phyloP scores from a whole-genome alignment of 768 basidiomycete genomes.

The Plicaturopsis crispa region DNA sequence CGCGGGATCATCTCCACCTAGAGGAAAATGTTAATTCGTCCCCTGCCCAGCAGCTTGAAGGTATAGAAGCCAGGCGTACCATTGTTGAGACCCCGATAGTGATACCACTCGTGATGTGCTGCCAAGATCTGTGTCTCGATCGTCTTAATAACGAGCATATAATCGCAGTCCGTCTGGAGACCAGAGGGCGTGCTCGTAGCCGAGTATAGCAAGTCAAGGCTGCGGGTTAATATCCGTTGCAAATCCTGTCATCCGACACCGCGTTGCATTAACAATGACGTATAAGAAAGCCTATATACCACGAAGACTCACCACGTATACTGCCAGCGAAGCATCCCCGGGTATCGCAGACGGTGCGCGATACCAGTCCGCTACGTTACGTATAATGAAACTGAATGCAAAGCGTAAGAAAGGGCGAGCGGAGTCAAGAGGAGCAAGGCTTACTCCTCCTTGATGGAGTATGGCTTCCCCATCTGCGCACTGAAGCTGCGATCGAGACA shows the following conservation, averaged over 20 bases:
- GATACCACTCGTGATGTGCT: conserved; percentile 51
- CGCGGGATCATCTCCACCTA: conserved; percentile 19
- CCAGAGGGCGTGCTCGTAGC: conserved; percentile 71
- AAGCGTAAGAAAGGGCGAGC: conserved; percentile 6
- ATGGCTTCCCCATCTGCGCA: conserved; percentile 96
- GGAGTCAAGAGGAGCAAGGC: conserved; percentile 20
- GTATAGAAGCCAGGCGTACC: conserved; percentile 4
- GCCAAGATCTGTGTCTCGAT: conserved; percentile 72
- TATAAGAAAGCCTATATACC: no score
- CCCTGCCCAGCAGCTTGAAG: background rate
- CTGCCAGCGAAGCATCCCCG: conserved; percentile 62
- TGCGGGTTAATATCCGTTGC: conserved; percentile 83
- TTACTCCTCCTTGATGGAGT: conserved; percentile 88
- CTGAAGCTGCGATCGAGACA: conserved; percentile 83
- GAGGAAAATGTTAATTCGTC: conserved; percentile 1
- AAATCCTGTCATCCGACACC: conserved; percentile 45
- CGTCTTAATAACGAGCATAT: conserved; percentile 74
- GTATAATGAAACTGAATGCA: conserved; percentile 68
- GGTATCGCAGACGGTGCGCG: conserved; percentile 54
- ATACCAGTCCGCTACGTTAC: conserved; percentile 74
- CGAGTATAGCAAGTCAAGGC: conserved; percentile 86
- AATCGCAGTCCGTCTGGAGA: conserved; percentile 78
- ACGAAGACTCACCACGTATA: conserved; percentile 71
- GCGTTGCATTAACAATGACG: background rate
- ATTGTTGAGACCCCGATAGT: conserved; percentile 7